Conservation (phyloP, 1,139 yeast species). For the Suhomyces taliae region DNA sequence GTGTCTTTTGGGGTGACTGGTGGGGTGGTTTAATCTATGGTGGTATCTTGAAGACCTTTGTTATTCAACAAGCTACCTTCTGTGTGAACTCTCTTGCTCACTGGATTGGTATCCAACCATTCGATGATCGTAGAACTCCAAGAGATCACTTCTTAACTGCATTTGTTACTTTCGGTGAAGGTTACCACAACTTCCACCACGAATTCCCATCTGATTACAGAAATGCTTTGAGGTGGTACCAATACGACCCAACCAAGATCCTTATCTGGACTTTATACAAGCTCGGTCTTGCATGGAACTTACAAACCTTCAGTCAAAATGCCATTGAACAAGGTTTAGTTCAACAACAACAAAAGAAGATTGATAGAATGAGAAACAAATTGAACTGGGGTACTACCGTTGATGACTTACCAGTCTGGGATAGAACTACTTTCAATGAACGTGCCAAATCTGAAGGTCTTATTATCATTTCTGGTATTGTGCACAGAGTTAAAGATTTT, state of each 20-base stretch:
- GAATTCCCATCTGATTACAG: constrained; percentile 99
- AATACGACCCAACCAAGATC: constrained; percentile 94
- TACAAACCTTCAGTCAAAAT: constrained; percentile 90
- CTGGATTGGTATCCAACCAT: constrained; percentile 97
- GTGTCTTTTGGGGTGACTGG: constrained; percentile 83
- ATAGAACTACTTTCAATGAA: constrained; percentile 75
- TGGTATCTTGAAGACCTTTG: constrained; percentile 78
- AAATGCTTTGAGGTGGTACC: constrained; percentile 97
- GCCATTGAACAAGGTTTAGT: constrained; percentile 95
- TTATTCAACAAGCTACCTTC: constrained; percentile 96
- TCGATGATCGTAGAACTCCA: constrained; percentile 96
- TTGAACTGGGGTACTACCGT: constrained; percentile 94
- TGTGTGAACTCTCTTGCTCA: constrained; percentile 98
- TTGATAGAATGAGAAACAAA: constrained; percentile 73
- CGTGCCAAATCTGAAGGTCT: constrained; percentile 59
- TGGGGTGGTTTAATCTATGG: constrained; percentile 92
- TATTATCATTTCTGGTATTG: constrained; percentile 88
- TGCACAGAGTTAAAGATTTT: constrained; percentile 85
- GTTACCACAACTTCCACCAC: constrained; percentile 98
- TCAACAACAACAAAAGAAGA: constrained; percentile 88
- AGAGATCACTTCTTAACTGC: constrained; percentile 96
- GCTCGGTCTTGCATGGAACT: constrained; percentile 84
- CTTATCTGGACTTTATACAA: constrained; percentile 69
- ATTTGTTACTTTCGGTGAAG: constrained; percentile 95
- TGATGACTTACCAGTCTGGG: constrained; percentile 86